phyloP scores from a whole-genome alignment of 176 grass and related monocot species.

The Carex parvula region DNA sequence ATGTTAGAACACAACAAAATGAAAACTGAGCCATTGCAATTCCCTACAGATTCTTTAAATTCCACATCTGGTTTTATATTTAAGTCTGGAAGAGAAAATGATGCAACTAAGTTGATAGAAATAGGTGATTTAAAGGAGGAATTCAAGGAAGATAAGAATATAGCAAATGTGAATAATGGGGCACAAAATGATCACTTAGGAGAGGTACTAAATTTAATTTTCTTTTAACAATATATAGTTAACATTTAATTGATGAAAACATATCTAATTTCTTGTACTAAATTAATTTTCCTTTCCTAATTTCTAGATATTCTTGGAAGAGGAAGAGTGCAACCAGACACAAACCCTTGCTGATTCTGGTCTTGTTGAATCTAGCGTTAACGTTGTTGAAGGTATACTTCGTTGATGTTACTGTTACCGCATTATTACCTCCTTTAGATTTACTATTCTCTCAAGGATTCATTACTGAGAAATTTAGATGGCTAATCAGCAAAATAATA shows the following conservation, averaged over 20 bases:
- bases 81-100: conserved; percentile 32
- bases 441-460: not conserved
- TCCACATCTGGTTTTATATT: conserved; percentile 32
- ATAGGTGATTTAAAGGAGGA: conserved; percentile 57
- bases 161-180: conserved; percentile 35
- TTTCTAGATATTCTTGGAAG: conserved; percentile 53
- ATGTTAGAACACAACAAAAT: conserved; percentile 18
- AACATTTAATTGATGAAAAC: not conserved
- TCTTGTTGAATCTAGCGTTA: conserved; percentile 37
- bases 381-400: conserved; percentile 64
- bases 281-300: not conserved
- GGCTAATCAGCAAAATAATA: not conserved
- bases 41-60: not conserved
- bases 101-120: conserved; percentile 38
- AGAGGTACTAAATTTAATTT: conserved; percentile 45
- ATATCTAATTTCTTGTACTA: not conserved
- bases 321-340: conserved; percentile 37
- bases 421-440: conserved; percentile 2
- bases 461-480: not conserved
- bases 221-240: not conserved
- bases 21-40: not conserved
- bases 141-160: conserved; percentile 57
- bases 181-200: conserved; percentile 53
- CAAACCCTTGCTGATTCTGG: conserved; percentile 42
- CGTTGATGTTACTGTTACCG: conserved; percentile 8